Evolutionary conservation across 257 asterid species (phyloP).

Genomic region (Osmanthus fragrans): DNA sequence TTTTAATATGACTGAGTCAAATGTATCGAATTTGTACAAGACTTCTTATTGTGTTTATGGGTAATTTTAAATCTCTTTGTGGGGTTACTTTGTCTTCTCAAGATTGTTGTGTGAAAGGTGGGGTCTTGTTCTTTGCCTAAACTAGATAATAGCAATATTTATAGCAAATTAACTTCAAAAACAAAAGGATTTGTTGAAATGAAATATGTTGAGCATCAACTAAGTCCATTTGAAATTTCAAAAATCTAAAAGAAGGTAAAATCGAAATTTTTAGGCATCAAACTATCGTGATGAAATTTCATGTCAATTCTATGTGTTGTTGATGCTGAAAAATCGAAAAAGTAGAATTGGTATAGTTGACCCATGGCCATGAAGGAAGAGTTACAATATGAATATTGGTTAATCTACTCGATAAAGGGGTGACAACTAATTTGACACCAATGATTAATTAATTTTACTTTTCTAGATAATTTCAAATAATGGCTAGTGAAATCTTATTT

Average conservation of each 20-base stretch:
- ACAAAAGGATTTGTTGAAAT: background rate
- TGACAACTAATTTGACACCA: background rate
- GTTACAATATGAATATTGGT: background rate
- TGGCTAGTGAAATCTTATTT: too few relatives aligned
- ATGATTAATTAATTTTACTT: background rate
- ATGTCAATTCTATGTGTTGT: too few relatives aligned
- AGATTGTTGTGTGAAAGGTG: background rate
- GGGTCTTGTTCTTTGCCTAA: background rate
- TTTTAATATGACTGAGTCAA: background rate
- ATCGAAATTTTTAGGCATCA: too few relatives aligned
- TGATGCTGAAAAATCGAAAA: background rate
- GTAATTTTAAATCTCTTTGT: background rate
- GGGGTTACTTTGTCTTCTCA: background rate
- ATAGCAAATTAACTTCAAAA: background rate
- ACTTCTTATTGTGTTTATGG: background rate
- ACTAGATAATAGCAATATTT: background rate
- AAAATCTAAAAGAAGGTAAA: background rate
- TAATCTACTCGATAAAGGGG: background rate
- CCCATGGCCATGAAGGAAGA: fast-evolving
- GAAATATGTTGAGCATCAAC: background rate
- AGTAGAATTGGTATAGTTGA: background rate
- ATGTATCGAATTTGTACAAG: background rate
- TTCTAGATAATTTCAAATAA: too few relatives aligned
- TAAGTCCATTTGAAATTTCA: background rate
- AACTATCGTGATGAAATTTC: too few relatives aligned